These are phyloP conservation scores for Cercospora citrullina DNA, from an alignment of 2,329 filamentous ascomycete genomes.

Conservation along the genomic window DNA sequence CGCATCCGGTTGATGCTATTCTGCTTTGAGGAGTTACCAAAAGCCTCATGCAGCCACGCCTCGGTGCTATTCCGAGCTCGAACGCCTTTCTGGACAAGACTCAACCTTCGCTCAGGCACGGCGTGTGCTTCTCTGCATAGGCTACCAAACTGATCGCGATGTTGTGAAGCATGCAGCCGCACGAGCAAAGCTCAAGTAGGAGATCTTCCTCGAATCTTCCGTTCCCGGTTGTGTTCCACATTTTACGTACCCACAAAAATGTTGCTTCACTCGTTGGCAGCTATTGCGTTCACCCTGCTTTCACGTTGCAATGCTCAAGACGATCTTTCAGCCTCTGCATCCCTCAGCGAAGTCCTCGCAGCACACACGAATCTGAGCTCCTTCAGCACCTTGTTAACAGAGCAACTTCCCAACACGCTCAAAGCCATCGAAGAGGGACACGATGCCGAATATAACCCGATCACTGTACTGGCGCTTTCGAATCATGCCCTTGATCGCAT, in stretches of 20 bases:
- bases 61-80: not conserved
- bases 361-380: constrained; percentile 21
- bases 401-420: constrained; percentile 32
- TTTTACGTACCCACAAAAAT: not conserved
- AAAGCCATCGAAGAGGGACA: constrained; percentile 32
- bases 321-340: constrained; percentile 7
- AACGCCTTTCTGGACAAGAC: not conserved
- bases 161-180: not conserved
- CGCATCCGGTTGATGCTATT: not conserved
- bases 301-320: not conserved
- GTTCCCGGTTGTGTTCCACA: not conserved
- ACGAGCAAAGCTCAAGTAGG: not conserved
- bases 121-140: not conserved
- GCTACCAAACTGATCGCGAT: constrained; percentile 1
- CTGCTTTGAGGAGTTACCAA: not conserved
- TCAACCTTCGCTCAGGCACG: not conserved
- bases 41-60: not conserved
- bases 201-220: constrained; percentile 2
- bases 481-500: constrained; percentile 41
- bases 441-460: constrained; percentile 35
- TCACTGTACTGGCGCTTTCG: constrained; percentile 44
- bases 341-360: constrained; percentile 21
- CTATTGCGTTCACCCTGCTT: not conserved
- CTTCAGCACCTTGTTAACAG: constrained; percentile 17
- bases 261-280: not conserved